Base-by-base conservation (phyloP, 495 filamentous ascomycete species). In the Aspergillus coremiiformis region DNA sequence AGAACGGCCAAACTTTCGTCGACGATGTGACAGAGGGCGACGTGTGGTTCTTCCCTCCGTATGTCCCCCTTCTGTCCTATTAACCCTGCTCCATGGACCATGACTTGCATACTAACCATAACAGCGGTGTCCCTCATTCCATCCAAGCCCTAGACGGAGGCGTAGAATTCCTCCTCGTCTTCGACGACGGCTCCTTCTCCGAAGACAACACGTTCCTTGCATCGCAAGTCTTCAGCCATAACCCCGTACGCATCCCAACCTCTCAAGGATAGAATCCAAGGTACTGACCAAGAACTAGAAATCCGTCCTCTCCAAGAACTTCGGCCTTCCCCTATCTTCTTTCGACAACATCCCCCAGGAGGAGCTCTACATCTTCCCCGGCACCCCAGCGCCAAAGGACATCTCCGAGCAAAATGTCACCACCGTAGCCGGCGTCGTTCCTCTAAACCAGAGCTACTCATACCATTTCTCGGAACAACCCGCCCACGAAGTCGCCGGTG, bases 131-230 rank as follows among this genome's bases (percentile, higher is more conserved):
- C 20, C 84, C 85, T 6, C 85, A 87, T 56, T 80, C 76, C 5
- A 76, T 89, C 30, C 84, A 89, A 64, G 85, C 78, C 0, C 66
- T 86, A 3, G 76, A 81, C 12, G 71, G 77, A 17, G 85, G 84
- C 3, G 76, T 74, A 22, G 85, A 89, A 55, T 87, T 87, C 62
- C 72, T 87, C 8, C 71, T 89, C 10, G 76, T 87, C 39, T 87
- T 87, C 57, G 81, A 89, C 60, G 72, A 84, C 41, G 84, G 84
- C 1, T 64, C 62, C n/a, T 89, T 89, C 69, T 80, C 75, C 6
- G 84, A 87, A 60, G 80, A 84, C 19, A 78, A 78, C 47, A 87
- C 84, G 0, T 85, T 86, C 71, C 76, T 87, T 2, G 81, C 82
- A 1, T 73, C 79, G 0, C 82, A 87, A 60, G 72, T 84, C 39